Evolutionary conservation across 805 yeast genomes (phyloP).

Genomic region (Cyberlindnera xylosilytica): DNA sequence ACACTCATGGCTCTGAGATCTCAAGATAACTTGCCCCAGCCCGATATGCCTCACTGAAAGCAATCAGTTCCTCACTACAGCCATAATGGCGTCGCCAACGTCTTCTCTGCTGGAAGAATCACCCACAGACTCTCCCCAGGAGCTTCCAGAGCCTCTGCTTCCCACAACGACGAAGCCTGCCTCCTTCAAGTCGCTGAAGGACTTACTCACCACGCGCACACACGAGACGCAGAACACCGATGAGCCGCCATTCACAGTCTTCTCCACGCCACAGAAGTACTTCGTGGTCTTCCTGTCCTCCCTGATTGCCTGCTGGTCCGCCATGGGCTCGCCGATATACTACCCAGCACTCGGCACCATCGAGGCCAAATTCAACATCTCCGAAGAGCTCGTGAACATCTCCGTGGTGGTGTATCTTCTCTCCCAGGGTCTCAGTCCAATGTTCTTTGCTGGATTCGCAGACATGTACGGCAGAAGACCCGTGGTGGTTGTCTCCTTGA

Average conservation of each 20-base stretch:
- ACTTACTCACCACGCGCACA: not conserved
- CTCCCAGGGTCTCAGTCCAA: conserved; percentile 76
- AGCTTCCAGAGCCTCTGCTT: not conserved
- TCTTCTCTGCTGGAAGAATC: too few relatives aligned
- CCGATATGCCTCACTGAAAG: too few relatives aligned
- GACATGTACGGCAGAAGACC: conserved; percentile 76
- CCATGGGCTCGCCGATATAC: conserved; percentile 73
- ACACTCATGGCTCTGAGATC: too few relatives aligned
- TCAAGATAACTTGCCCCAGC: too few relatives aligned
- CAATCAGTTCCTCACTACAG: too few relatives aligned
- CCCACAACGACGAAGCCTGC: not conserved
- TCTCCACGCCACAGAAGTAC: conserved; percentile 6
- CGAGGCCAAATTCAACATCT: conserved; percentile 48
- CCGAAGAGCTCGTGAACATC: conserved; percentile 58
- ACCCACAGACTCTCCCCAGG: too few relatives aligned
- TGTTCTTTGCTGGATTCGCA: conserved; percentile 62
- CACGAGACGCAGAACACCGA: not conserved
- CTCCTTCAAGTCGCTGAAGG: not conserved
- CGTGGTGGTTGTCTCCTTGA: conserved; percentile 49
- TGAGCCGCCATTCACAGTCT: conserved; percentile 6
- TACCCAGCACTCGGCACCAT: conserved; percentile 71
- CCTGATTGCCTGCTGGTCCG: conserved; percentile 57
- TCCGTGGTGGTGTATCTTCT: conserved; percentile 75
- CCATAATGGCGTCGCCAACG: too few relatives aligned
- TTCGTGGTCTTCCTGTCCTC: conserved; percentile 4